Base-by-base conservation (phyloP, 2,329 filamentous ascomycete genomes). In the Fusarium sp. region DNA sequence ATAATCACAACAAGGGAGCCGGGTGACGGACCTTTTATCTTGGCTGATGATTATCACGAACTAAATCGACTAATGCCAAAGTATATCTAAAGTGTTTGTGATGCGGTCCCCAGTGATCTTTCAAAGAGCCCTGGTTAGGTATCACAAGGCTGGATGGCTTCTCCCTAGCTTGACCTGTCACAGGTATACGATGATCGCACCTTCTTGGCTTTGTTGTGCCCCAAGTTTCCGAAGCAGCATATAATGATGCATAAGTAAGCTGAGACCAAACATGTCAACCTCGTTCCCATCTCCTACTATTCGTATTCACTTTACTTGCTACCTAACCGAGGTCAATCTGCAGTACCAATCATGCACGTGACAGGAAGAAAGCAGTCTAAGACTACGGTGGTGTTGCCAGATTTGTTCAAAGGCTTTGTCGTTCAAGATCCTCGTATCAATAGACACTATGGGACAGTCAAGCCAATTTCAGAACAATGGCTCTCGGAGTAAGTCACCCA, bases 381-480 rank as follows among this genome's bases (percentile, higher is more conserved):
- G 30, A 51, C 37, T 16, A 45, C 51, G 23, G 38, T 64, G 2
- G 15, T 47, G 3, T 38, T 64, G 3, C 61, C 61, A 0, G 59
- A 64, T 15, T 11, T 64, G 7, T 64, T 64, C 18, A 50, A 46
- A 6, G 59, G 44, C 1, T 64, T 64, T 11, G 38, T 64, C 15
- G 59, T 64, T 0, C 20, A 64, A 13, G 20, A 4, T 16, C 61
- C 61, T 8, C 59, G 34, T 0, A 30, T 64, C n/a, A 64, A 64
- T n/a, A 31, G 38, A 4, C 15, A 44, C 18, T 64, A 64, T 15
- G 30, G 57, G 15, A 31, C 28, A 20, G 61, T 64, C 7, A 64
- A 45, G n/a, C 61, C 59, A 1, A 13, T 64, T 12, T 64, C 61
- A 3, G 61, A 64, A 28, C 16, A 20, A 28, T 64, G 61, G 61